These are phyloP conservation scores for Plasmopara muralis DNA, from an alignment of 352 stramenopile species.

Conservation along the genomic window DNA sequence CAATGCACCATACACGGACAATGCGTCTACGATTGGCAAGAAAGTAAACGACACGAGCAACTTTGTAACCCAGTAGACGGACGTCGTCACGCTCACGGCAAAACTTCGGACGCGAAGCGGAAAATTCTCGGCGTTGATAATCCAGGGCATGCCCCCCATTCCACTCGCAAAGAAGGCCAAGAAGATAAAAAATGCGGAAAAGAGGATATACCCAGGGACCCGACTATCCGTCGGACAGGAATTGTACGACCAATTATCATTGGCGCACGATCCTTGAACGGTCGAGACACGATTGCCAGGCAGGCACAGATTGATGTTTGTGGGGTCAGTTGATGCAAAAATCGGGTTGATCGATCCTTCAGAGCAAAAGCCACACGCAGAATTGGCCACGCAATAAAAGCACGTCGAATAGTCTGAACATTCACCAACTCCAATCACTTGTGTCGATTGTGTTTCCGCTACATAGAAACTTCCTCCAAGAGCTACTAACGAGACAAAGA, in stretches of 20 bases:
- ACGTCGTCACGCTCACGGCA: constrained; percentile 82
- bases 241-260: constrained; percentile 32
- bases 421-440: constrained; percentile 15
- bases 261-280: constrained; percentile 17
- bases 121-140: constrained; percentile 94
- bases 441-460: constrained; percentile 10
- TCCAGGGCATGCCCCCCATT: constrained; percentile 90
- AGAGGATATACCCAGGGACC: neutral
- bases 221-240: constrained; percentile 43
- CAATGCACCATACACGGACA: constrained; percentile 73
- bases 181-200: constrained; percentile 52
- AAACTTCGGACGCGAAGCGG: constrained; percentile 81
- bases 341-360: neutral
- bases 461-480: constrained; percentile 18
- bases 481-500: constrained; percentile 14
- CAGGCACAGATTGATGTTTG: constrained; percentile 23
- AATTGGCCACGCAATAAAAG: constrained; percentile 61
- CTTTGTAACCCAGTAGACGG: constrained; percentile 91
- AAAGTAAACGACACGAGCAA: constrained; percentile 92
- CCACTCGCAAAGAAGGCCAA: constrained; percentile 70
- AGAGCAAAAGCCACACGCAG: constrained; percentile 34
- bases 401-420: constrained; percentile 43
- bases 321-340: neutral
- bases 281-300: constrained; percentile 13
- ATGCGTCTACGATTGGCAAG: constrained; percentile 75